Evolutionary conservation across 225 moss, liverwort and hornwort species (phyloP), one percentile per base, ranked within the genome.

Genomic region (Marchantia paleacea): DNA sequence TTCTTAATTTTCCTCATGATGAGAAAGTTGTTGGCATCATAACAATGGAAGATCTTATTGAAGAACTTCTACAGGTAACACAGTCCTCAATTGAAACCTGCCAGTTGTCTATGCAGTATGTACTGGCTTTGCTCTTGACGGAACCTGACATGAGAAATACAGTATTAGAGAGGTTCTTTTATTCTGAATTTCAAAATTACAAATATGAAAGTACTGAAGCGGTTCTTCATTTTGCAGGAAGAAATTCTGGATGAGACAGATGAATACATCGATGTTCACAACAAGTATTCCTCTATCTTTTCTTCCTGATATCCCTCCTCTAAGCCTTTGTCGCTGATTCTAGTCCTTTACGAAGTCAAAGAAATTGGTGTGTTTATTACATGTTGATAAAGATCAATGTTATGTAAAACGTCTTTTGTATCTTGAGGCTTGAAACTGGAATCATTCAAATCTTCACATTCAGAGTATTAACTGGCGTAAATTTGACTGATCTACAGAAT

Each of bases 211-310:
- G 4, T 22, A 55, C 19, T 68, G 16, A 69, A 69, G 24, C 19
- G 73, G 70, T 0, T 13, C 75, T 72, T 20, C 64, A 7, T 26
- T 77, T 53, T 29, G 39, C 90, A 96, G 96, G 89, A 91, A 79
- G 96, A 96, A 83, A 96, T 96, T 70, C 85, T 94, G 84, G 96
- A 94, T 72, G 94, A 96, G 81, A 96, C 94, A 50, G 94, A 96
- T 81, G 96, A 89, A 83, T 96, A 89, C 16, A 92, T 96, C 28
- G 94, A 96, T 69, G 91, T 96, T 64, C 96, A 94, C 77, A 94
- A 91, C 84, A 96, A 91, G 96, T 94, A 84, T 90, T 61, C 47
- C 18, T 19, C 14, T 14, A 25, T 14, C 8, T 55, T 10, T 28
- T 55, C 26, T 28, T 51, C 14, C 24, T 24, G 0, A n/a, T n/a